phyloP scores from a whole-genome alignment of 2,329 filamentous ascomycete species.

The Sarocladium strictum region DNA sequence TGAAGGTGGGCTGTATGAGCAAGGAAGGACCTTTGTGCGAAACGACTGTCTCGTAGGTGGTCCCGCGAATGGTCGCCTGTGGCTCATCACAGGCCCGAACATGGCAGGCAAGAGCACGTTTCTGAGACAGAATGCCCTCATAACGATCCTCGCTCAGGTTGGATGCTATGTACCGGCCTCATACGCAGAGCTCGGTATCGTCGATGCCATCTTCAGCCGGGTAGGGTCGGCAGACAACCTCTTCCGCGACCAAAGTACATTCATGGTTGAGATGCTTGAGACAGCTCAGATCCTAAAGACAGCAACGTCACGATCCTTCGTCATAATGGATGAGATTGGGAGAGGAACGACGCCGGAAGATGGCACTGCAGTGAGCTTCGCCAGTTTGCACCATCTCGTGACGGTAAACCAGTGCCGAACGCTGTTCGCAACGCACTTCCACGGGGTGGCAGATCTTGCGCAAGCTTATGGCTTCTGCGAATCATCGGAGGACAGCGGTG shows the following conservation, averaged over 20 bases:
- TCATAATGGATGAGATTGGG: constrained; percentile 98
- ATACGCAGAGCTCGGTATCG: constrained; percentile 78
- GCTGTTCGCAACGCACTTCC: constrained; percentile 94
- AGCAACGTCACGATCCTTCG: constrained; percentile 79
- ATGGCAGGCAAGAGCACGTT: constrained; percentile 99
- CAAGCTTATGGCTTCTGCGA: constrained; percentile 38
- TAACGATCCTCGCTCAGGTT: constrained; percentile 87
- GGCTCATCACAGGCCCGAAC: constrained; percentile 79
- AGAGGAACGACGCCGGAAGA: constrained; percentile 91
- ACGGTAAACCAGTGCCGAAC: constrained; percentile 70
- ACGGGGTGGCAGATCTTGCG: constrained; percentile 74
- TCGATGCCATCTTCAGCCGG: constrained; percentile 94
- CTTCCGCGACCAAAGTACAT: constrained; percentile 92
- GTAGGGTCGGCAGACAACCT: constrained; percentile 92
- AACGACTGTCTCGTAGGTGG: constrained; percentile 83
- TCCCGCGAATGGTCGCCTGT: constrained; percentile 55
- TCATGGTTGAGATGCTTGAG: constrained; percentile 99
- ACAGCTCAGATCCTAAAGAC: constrained; percentile 83
- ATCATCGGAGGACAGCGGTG: constrained; percentile 21
- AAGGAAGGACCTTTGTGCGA: constrained; percentile 74
- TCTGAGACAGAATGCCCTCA: constrained; percentile 88
- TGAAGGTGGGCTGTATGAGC: constrained; percentile 70
- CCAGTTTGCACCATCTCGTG: constrained; percentile 78
- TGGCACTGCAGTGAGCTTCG: constrained; percentile 83
- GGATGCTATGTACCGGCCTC: constrained; percentile 89